Evolutionary conservation across 768 basidiomycete species (phyloP), one percentile per base, ranked within the genome.

Genomic region (Leucogyrophana mollusca): DNA sequence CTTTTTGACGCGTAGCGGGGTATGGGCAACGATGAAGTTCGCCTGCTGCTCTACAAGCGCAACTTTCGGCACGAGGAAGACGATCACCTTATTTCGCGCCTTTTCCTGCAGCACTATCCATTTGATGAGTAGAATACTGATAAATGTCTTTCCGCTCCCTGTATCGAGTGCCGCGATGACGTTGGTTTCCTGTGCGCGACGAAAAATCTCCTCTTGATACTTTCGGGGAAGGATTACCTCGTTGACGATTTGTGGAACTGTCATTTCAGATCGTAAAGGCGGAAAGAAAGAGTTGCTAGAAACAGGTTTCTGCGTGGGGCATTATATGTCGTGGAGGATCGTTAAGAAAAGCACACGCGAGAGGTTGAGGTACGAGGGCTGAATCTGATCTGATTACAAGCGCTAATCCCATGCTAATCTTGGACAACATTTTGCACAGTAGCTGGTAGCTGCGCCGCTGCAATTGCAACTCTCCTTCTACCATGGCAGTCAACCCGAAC

Each of bases 1-100:
- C 56, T 83, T 83, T 22, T 74, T 67, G 17, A 92, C 83, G 32
- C 78, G 79, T 34, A 92, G 60, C 0, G 83, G 73, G 1, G 86
- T 85, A 51, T 88, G 74, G 50, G 76, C 69, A 10, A 73, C 58
- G 45, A 92, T 77, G 53, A 84, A 89, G 18, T 77, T 70, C 17
- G 76, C 79, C 59, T 93, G 90, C 59, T 94, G 93, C 52, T 87
- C 80, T 17, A 94, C 93, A 13, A 95, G 77, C 2, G 89, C 76
- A 3, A 92, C 90, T 54, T 86, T 86, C 0, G 93, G 93, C 2
- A 90, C 90, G 25, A 94, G 74, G 58, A 94, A 94, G 9, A 92
- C 75, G 52, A 84, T 74, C 38, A 79, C 75, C 62, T 87, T 89
- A 43, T 73, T 75, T 34, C 66, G 54, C 2, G 76, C 72, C 13